These are phyloP conservation scores for Mikania micrantha DNA, from an alignment of 129 eudicot genomes.

Conservation along the genomic window DNA sequence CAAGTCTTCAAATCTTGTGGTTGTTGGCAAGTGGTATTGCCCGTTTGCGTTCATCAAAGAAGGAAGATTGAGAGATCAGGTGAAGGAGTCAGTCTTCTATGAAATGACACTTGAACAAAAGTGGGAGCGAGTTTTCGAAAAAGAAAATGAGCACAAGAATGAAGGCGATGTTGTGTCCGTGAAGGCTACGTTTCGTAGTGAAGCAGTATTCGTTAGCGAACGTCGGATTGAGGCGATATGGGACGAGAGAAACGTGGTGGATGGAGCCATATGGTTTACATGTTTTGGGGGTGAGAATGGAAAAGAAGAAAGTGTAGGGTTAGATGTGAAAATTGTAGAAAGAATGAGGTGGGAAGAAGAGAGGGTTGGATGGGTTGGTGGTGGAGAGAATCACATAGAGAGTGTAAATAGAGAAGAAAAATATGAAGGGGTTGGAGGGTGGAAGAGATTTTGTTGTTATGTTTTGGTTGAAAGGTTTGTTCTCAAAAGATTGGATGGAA, in stretches of 20 bases:
- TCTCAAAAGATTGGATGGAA: conserved; percentile 64
- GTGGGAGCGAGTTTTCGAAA: conserved; percentile 50
- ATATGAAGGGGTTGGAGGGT: conserved; percentile 30
- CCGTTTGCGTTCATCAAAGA: conserved; percentile 73
- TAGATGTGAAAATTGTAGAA: conserved; percentile 35
- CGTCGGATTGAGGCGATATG: conserved; percentile 36
- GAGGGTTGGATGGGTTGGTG: conserved; percentile 60
- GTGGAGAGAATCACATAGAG: conserved; percentile 26
- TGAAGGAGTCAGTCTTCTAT: conserved; percentile 44
- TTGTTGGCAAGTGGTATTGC: conserved; percentile 73
- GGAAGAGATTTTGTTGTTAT: conserved; percentile 56
- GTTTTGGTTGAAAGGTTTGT: conserved; percentile 76
- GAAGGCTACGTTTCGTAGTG: conserved; percentile 25
- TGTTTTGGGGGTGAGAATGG: conserved; percentile 4
- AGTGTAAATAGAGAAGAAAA: conserved; percentile 34
- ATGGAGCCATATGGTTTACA: conserved; percentile 30
- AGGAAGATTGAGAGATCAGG: conserved; percentile 33
- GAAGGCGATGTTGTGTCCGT: conserved; percentile 18
- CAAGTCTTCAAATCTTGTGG: conserved; percentile 26
- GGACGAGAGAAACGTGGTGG: conserved; percentile 25
- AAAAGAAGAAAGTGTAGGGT: conserved; percentile 36
- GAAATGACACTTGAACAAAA: conserved; percentile 42
- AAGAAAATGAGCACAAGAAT: conserved; percentile 13
- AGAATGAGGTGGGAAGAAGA: conserved; percentile 61
- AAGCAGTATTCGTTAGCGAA: conserved; percentile 34